phyloP scores from a whole-genome alignment of 805 yeast species.

The Sporopachydermia quercuum region DNA sequence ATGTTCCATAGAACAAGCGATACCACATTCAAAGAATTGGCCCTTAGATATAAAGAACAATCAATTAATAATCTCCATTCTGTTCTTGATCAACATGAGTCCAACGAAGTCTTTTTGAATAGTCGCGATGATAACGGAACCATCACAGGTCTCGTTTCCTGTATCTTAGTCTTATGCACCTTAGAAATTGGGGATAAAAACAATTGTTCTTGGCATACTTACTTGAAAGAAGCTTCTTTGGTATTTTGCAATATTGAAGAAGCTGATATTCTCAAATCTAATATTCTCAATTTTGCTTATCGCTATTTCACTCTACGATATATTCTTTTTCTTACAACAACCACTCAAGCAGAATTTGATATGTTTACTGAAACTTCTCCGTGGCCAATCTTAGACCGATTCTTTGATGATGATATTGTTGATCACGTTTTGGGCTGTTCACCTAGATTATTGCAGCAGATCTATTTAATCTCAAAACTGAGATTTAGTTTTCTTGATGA shows the following conservation, averaged over 20 bases:
- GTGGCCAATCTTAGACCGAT: slow-evolving; percentile 14
- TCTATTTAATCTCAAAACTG: slow-evolving; percentile 13
- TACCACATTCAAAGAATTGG: slow-evolving; percentile 3
- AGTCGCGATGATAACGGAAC: slow-evolving; percentile 8
- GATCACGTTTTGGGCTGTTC: slow-evolving; percentile 23
- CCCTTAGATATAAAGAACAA: slow-evolving; percentile 15
- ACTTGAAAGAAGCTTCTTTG: slow-evolving; percentile 18
- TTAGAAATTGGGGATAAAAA: slow-evolving; percentile 18
- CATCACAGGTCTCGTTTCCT: slow-evolving; percentile 16
- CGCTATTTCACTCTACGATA: slow-evolving; percentile 19
- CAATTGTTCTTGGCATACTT: slow-evolving; percentile 17
- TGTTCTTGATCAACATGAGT: slow-evolving; percentile 14
- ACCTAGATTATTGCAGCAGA: slow-evolving; percentile 15
- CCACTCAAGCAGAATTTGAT: slow-evolving; percentile 10
- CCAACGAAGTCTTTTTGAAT: slow-evolving; percentile 5
- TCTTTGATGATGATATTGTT: slow-evolving; percentile 14
- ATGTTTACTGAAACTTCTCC: slow-evolving; percentile 11
- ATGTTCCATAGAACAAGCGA: slow-evolving; percentile 9
- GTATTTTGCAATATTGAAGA: slow-evolving; percentile 14
- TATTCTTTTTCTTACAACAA: slow-evolving; percentile 15
- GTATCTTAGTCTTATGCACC: slow-evolving; percentile 18
- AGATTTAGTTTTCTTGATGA: background rate
- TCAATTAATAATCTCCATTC: slow-evolving; percentile 17
- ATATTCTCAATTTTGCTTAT: slow-evolving; percentile 17
- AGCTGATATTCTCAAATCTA: slow-evolving; percentile 11